These are phyloP conservation scores for Tetradesmus obliquus DNA, from an alignment of 139 green algal species.

Conservation along the genomic window DNA sequence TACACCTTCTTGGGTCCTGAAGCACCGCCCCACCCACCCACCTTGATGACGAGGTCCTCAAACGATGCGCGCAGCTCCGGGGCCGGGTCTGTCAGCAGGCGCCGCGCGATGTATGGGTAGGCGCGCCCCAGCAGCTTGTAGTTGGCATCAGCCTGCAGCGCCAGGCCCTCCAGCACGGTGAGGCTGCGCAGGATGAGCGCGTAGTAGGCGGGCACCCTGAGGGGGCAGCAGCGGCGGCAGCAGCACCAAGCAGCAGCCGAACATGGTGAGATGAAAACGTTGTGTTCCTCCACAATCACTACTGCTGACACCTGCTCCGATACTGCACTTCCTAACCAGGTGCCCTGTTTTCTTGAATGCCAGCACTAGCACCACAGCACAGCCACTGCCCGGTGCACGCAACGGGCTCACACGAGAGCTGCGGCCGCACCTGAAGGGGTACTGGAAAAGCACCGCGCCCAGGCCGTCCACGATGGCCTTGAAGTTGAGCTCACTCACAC, in stretches of 20 bases:
- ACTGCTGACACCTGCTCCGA: not conserved
- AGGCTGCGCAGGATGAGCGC: constrained; percentile 96
- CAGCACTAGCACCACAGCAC: not conserved
- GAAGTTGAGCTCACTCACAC: constrained; percentile 92
- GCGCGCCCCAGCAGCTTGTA: constrained; percentile 94
- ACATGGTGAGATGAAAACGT: not conserved
- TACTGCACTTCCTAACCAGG: too few relatives aligned
- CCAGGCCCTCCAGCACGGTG: constrained; percentile 96
- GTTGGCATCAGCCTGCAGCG: constrained; percentile 64
- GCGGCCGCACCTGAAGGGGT: constrained; percentile 60
- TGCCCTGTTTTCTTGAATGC: too few relatives aligned
- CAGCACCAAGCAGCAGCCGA: not conserved
- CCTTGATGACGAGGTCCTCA: constrained; percentile 86
- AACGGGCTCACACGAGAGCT: too few relatives aligned
- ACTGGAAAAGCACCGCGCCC: constrained; percentile 94
- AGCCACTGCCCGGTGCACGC: not conserved
- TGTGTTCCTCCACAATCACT: not conserved
- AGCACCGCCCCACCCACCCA: not conserved
- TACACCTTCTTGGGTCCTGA: too few relatives aligned
- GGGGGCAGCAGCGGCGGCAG: not conserved
- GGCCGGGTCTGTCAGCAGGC: constrained; percentile 93
- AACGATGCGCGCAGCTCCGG: constrained; percentile 84
- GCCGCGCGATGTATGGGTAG: constrained; percentile 97
- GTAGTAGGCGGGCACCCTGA: constrained; percentile 94
- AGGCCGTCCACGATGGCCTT: constrained; percentile 96